phyloP scores from a whole-genome alignment of 164 flowering plant species.

The Umbellularia californica region DNA sequence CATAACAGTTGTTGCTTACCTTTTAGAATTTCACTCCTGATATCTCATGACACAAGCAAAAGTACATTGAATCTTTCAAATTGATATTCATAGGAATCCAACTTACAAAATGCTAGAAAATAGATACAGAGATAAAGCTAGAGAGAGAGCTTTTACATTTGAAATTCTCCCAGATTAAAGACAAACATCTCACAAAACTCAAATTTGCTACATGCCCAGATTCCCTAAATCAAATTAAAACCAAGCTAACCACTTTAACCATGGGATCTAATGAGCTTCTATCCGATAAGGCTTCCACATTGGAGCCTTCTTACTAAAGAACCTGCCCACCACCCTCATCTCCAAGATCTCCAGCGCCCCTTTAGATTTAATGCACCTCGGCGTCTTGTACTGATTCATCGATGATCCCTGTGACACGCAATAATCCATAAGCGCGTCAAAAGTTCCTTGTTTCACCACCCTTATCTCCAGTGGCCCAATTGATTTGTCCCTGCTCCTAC shows the following conservation, averaged over 20 bases:
- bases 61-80: too few species aligned
- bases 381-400: slow-evolving; percentile 70
- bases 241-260: background rate
- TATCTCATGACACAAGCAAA: too few species aligned
- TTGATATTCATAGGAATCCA: background rate
- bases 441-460: slow-evolving; percentile 53
- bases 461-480: slow-evolving; percentile 69
- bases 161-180: background rate
- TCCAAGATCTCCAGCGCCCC: slow-evolving; percentile 46
- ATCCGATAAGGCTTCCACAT: slow-evolving; percentile 17
- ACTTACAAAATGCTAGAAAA: background rate
- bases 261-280: slow-evolving; percentile 1
- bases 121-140: too few species aligned
- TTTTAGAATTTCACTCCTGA: too few species aligned
- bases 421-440: slow-evolving; percentile 65
- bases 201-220: background rate
- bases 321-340: slow-evolving; percentile 36
- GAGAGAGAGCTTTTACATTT: background rate
- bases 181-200: background rate
- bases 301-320: slow-evolving; percentile 25
- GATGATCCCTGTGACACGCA: slow-evolving; percentile 62
- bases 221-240: background rate
- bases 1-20: too few species aligned
- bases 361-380: slow-evolving; percentile 56
- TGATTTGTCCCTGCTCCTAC: slow-evolving; percentile 51